Conservation (phyloP, 805 yeast species). For the Wickerhamomyces chambardii region DNA sequence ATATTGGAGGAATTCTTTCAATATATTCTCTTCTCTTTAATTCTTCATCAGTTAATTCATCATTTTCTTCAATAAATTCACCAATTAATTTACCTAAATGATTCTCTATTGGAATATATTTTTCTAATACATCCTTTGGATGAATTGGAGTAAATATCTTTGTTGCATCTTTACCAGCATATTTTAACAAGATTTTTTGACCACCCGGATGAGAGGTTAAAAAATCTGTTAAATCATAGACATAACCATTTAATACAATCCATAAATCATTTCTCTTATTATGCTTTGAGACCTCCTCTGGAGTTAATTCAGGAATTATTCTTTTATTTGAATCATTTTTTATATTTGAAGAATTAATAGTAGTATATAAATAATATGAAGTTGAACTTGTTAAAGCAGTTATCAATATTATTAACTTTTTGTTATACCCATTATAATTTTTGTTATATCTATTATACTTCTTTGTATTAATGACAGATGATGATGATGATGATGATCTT, state of each 20-base stretch:
- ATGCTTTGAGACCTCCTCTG: slow-evolving; percentile 18
- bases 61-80: slow-evolving; percentile 26
- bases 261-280: slow-evolving; percentile 55
- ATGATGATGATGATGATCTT: too few relatives aligned
- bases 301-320: slow-evolving; percentile 9
- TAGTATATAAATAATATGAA: too few relatives aligned
- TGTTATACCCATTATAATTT: background rate
- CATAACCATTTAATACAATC: slow-evolving; percentile 76
- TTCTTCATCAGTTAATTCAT: slow-evolving; percentile 25
- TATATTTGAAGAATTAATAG: too few relatives aligned
- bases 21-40: slow-evolving; percentile 29
- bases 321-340: background rate
- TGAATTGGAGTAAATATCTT: slow-evolving; percentile 83
- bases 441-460: background rate
- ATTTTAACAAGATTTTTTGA: slow-evolving; percentile 62
- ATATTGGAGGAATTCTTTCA: slow-evolving; percentile 56
- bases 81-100: slow-evolving; percentile 48
- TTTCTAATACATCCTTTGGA: slow-evolving; percentile 76
- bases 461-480: too few relatives aligned
- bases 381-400: too few relatives aligned
- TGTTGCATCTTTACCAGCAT: slow-evolving; percentile 81
- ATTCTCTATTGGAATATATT: slow-evolving; percentile 47
- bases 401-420: background rate
- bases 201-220: slow-evolving; percentile 78
- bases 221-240: slow-evolving; percentile 70